phyloP scores from a whole-genome alignment of 257 asterid genomes.

The Coffea eugenioides region DNA sequence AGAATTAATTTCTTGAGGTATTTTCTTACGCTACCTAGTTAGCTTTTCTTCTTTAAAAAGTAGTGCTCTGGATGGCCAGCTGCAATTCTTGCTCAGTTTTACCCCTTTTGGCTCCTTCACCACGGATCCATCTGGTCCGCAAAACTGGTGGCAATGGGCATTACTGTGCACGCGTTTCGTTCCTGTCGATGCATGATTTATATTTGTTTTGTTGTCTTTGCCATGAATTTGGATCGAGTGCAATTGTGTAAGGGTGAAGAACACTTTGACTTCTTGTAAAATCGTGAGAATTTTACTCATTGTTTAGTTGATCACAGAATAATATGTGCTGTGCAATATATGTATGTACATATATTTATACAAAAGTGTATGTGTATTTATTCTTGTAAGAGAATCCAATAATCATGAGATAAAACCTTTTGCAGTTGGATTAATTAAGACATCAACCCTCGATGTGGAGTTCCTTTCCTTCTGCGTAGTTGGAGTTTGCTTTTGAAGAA shows the following conservation, averaged over 20 bases:
- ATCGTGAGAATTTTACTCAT: too few species aligned
- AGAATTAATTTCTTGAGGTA: background rate
- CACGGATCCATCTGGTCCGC: background rate
- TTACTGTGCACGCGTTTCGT: background rate
- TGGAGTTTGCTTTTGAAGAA: too few species aligned
- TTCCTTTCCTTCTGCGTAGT: too few species aligned
- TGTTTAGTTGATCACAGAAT: too few species aligned
- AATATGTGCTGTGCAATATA: too few species aligned
- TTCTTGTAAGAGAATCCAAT: too few species aligned
- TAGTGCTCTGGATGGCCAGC: background rate
- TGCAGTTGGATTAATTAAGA: background rate
- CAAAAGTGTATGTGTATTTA: too few species aligned
- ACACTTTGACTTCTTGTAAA: too few species aligned
- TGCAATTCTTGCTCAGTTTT: background rate
- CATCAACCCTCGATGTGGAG: too few species aligned
- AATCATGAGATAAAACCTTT: background rate
- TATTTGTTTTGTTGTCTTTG: background rate
- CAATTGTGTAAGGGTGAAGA: too few species aligned
- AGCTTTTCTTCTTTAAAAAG: background rate
- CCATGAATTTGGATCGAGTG: too few species aligned
- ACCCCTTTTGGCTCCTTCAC: background rate
- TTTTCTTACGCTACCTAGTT: background rate
- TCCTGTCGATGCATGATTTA: background rate
- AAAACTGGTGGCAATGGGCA: background rate
- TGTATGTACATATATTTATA: too few species aligned